Conservation (phyloP, 148 eudicot genomes). For the Polygonum aviculare region DNA sequence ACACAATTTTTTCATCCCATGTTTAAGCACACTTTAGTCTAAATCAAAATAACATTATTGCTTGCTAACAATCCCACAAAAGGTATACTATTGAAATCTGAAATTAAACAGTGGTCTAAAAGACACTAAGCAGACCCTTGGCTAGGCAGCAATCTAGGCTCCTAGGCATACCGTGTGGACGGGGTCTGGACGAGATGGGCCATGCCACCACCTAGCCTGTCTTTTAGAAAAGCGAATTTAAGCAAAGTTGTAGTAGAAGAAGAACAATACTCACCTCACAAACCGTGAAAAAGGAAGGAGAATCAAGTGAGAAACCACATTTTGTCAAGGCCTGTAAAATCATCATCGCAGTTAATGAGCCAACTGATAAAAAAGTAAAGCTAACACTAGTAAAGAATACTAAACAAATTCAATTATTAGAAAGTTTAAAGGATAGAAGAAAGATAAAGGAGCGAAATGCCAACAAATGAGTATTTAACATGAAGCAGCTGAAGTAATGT, state of each 20-base stretch:
- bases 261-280: constrained; percentile 11
- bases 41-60: not conserved
- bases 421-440: not conserved
- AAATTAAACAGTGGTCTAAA: not conserved
- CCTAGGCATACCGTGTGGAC: no score
- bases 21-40: not conserved
- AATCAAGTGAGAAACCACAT: constrained; percentile 11
- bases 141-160: no score
- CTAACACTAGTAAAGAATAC: not conserved
- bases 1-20: not conserved
- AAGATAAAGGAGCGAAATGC: not conserved
- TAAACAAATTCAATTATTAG: not conserved
- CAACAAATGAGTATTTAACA: not conserved
- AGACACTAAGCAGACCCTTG: no score
- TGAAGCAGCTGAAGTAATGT: not conserved
- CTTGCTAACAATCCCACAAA: not conserved
- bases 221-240: not conserved
- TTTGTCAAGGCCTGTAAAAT: constrained; percentile 8
- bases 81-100: not conserved
- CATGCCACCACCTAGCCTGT: no score
- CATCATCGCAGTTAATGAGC: not conserved
- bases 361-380: not conserved
- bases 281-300: constrained; percentile 9
- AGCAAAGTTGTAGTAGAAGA: not conserved
- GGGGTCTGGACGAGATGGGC: no score